phyloP scores from a whole-genome alignment of 306 rosid genomes.

The Prosopis cineraria region DNA sequence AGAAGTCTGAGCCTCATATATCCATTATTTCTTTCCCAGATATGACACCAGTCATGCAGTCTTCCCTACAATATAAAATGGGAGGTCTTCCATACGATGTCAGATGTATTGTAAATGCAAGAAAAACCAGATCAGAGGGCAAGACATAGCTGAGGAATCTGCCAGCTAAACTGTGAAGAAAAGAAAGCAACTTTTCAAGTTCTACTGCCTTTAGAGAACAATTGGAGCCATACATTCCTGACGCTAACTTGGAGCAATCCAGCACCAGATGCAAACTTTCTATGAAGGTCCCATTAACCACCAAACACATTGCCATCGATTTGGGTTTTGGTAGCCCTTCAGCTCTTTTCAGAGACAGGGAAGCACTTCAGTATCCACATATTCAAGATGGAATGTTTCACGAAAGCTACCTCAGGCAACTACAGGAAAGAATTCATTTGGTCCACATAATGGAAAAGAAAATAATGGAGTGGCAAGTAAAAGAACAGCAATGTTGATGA shows the following conservation, averaged over 20 bases:
- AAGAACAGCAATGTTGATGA: neutral
- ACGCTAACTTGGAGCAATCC: neutral
- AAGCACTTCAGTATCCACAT: neutral
- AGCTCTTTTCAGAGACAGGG: neutral
- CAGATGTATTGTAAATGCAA: neutral
- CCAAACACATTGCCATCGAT: neutral
- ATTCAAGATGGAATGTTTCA: neutral
- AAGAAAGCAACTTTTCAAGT: neutral
- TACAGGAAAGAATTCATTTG: neutral
- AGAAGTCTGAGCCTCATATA: neutral
- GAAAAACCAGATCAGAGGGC: neutral
- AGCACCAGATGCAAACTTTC: neutral
- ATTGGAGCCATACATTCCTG: neutral
- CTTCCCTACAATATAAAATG: neutral
- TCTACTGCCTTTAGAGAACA: neutral
- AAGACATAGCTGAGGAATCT: neutral
- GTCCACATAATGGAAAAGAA: neutral
- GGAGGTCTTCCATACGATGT: neutral
- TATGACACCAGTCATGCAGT: neutral
- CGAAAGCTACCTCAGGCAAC: neutral
- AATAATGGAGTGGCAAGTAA: too few species aligned
- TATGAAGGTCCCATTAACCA: neutral
- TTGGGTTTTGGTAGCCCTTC: neutral
- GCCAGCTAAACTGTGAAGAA: neutral
- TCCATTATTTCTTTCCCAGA: constrained; percentile 9